Conservation (phyloP, 768 basidiomycete genomes). For the Boletales sp. region DNA sequence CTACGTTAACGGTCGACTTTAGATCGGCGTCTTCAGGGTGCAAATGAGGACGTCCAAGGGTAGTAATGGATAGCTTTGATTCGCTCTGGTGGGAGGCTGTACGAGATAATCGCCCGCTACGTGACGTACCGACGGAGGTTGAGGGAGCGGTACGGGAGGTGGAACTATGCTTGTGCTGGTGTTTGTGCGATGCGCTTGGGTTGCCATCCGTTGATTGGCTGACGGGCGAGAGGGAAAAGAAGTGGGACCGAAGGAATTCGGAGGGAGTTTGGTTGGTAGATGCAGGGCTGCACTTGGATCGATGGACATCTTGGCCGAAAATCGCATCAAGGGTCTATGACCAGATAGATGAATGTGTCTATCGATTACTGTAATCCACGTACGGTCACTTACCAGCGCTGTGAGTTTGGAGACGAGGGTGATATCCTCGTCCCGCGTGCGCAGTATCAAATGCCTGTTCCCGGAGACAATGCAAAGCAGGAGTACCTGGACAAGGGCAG, state of each 20-base stretch:
- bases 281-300: conserved; percentile 44
- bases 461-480: conserved; percentile 63
- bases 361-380: background rate
- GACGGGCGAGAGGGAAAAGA: conserved; percentile 27
- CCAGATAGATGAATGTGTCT: conserved; percentile 5
- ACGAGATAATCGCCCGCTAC: conserved; percentile 23
- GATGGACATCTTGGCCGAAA: conserved; percentile 58
- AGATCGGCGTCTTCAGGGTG: conserved; percentile 11
- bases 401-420: conserved; percentile 54
- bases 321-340: conserved; percentile 54
- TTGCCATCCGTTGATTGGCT: conserved; percentile 15
- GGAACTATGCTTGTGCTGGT: conserved; percentile 17
- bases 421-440: conserved; percentile 65
- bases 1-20: background rate
- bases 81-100: conserved; percentile 19
- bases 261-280: conserved; percentile 16
- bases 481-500: conserved; percentile 61
- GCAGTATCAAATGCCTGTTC: conserved; percentile 60
- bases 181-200: conserved; percentile 9
- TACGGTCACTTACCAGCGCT: conserved; percentile 44
- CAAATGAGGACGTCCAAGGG: conserved; percentile 13
- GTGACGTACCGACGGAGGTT: conserved; percentile 19
- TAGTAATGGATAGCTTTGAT: conserved; percentile 12
- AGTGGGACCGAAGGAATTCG: conserved; percentile 36
- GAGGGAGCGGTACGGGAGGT: conserved; percentile 16